Base-by-base conservation (phyloP, 2,329 filamentous ascomycete species). In the Aspergillus intermedius region DNA sequence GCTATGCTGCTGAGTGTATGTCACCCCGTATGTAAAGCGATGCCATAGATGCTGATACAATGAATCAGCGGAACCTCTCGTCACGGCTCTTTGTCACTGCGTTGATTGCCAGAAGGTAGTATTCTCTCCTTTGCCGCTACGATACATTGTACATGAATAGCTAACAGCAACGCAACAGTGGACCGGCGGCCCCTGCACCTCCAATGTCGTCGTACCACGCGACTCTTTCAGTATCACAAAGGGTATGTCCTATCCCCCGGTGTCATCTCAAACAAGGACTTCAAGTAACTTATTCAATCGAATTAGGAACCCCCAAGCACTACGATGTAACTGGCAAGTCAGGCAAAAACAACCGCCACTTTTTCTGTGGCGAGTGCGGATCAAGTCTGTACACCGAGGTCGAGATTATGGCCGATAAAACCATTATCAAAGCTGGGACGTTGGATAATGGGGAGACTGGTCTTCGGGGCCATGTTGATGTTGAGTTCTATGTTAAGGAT, bases 281-380 rank as follows among this genome's bases (percentile, higher is more conserved):
- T 4, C 5, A 22, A 22, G 21, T 30, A 2, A 12, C 25, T 30
- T 12, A 12, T 30, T 30, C 4, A 5, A 12, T 30, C 61, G 61
- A 19, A 78, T 80, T 62, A 68, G 66, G 80, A 21, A 77, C 71
- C 45, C 74, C 76, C 12, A 77, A 73, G 52, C 56, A 67, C 30
- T 80, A 71, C 58, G 76, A 79, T 50, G 61, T 65, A 12, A 66
- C 58, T 0, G 78, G 77, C 4, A 70, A 60, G 32, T 76, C 74
- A 0, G 78, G 78, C 22, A 80, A 80, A 59, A 66, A 73, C 52
- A 80, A 81, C 64, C 75, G 73, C 54, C 77, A 79, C 57, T 79
- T 72, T 64, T 81, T 81, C 69, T 80, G 78, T 59, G 53, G 62
- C 12, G 74, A 59, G 51, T 81, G 78, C 55, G 78, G 78, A 19